Percentiles rank a stretch among this genome's conserved stretches.
Evolutionary conservation across 345 rosid genomes (phyloP).

Genomic region (Aquilaria sinensis): DNA sequence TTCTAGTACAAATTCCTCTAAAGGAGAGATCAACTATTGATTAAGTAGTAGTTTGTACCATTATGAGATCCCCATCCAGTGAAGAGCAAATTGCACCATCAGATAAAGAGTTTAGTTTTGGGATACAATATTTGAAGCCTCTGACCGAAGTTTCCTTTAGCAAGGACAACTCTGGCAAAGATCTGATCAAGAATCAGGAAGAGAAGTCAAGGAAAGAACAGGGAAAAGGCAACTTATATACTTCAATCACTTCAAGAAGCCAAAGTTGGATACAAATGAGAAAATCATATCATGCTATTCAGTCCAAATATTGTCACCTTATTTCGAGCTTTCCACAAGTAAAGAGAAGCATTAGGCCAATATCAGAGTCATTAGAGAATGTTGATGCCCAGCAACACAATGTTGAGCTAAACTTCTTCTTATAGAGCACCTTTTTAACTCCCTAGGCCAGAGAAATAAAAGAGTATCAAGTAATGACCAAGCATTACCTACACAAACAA

Average conservation of each 20-base stretch:
- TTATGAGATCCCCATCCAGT: constrained; percentile 61
- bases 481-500: background rate
- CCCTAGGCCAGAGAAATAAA: constrained; percentile 37
- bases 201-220: too few relatives aligned
- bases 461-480: constrained; percentile 1
- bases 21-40: background rate
- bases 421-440: constrained; percentile 66
- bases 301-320: constrained; percentile 42
- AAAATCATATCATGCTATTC: background rate
- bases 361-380: constrained; percentile 43
- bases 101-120: constrained; percentile 38
- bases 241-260: too few relatives aligned
- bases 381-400: constrained; percentile 83
- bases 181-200: constrained; percentile 28
- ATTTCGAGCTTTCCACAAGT: constrained; percentile 62
- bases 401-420: constrained; percentile 74
- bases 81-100: constrained; percentile 57
- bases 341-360: constrained; percentile 70
- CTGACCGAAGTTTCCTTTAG: constrained; percentile 57
- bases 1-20: background rate
- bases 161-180: constrained; percentile 68
- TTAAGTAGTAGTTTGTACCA: constrained; percentile 36
- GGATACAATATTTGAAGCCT: constrained; percentile 50
- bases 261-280: too few relatives aligned
- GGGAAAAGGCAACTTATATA: too few relatives aligned